Base-by-base conservation (phyloP, 2,329 filamentous ascomycete species). In the Fusarium sterilihyphosum region DNA sequence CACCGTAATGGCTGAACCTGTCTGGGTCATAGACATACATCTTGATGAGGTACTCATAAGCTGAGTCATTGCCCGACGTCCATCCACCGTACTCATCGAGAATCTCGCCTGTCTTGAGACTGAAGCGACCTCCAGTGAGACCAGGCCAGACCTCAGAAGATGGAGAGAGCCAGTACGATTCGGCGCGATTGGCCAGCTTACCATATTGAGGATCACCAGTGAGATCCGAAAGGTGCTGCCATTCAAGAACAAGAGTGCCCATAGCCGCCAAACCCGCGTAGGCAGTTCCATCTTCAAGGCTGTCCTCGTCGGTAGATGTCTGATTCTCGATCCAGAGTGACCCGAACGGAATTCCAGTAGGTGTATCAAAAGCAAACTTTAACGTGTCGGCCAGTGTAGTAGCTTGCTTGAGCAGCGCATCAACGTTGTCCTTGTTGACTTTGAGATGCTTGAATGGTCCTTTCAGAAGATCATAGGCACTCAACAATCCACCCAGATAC, bases 11-110 rank as follows among this genome's bases (percentile, higher is more conserved):
- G 8, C 35, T 17, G 17, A 67, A 29, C 89, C 88, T 18, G 80
- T 83, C 66, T 88, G 84, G 79, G 93, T 94, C 85, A 94, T 89
- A 84, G 46, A 92, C 84, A 73, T 90, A 88, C 83, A 89, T 88
- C 80, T 91, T 91, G 46, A 88, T 86, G 20, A 91, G 80, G 74
- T 91, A 91, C 78, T 91, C 89, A 73, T 90, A 91, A 6, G 88
- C 77, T 35, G 87, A 89, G 76, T 91, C 89, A 8, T 87, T 84
- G 85, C 87, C 76, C 85, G 84, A 82, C 87, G 80, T 95, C 88
- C 57, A 96, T 83, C 57, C 85, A 84, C 56, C 59, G 6, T 59
- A 69, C n/a, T 57, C 52, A 58, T 74, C 41, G 13, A 76, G 12
- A 47, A 65, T 73, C 38, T 75, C 26, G 88, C 67, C 67, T 0